phyloP scores from a whole-genome alignment of 495 filamentous ascomycete species.

The Penicillium bialowiezense region DNA sequence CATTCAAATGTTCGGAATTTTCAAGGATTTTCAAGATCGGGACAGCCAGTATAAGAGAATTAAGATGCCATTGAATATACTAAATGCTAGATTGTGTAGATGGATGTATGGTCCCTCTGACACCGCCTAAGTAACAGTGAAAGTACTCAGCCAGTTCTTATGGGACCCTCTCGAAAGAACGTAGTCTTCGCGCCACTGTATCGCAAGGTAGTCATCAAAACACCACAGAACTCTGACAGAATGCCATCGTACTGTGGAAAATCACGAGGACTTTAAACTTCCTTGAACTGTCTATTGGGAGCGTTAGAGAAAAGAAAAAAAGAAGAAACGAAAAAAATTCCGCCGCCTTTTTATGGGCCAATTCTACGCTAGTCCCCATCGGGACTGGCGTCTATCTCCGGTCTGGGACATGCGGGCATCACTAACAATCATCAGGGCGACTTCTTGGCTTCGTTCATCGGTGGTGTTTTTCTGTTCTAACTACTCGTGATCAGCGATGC shows the following conservation, averaged over 20 bases:
- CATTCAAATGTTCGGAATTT: conserved; percentile 2
- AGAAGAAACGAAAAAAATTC: conserved; percentile 30
- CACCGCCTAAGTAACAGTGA: conserved; percentile 76
- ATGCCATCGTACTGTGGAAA: conserved; percentile 58
- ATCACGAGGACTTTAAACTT: conserved; percentile 53
- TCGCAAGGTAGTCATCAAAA: conserved; percentile 74
- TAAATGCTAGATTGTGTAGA: conserved; percentile 2
- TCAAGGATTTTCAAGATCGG: no score
- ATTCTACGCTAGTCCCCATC: conserved; percentile 34
- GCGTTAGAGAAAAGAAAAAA: conserved; percentile 59
- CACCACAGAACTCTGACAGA: conserved; percentile 59
- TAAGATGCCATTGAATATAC: not conserved
- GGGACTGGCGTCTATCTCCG: conserved; percentile 11
- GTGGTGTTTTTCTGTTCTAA: not conserved
- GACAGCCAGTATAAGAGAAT: no score
- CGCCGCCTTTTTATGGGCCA: conserved; percentile 30
- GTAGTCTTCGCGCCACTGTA: conserved; percentile 76
- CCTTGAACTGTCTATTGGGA: conserved; percentile 85
- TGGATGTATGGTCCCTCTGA: conserved; percentile 81
- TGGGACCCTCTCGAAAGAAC: conserved; percentile 63
- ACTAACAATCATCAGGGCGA: conserved; percentile 1
- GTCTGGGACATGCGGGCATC: conserved; percentile 8
- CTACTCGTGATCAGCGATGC: conserved; percentile 3
- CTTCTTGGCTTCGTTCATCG: not conserved
- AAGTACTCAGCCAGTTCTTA: conserved; percentile 89